A percentile compares a stretch with the other conserved stretches of the same genome.
phyloP scores from a whole-genome alignment of 306 rosid genomes.

The Begonia fuchsioides region DNA sequence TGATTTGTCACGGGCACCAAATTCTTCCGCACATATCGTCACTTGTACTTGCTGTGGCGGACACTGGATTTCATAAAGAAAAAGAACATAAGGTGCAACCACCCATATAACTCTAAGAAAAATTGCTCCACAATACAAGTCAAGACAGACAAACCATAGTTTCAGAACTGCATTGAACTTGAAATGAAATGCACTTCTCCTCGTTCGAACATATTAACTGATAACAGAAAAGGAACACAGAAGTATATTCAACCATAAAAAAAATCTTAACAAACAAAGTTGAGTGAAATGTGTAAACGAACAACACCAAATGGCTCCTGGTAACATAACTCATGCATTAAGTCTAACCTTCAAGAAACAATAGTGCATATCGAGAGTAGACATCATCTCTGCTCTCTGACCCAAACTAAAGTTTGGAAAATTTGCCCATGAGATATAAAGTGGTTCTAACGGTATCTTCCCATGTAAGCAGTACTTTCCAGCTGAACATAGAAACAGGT shows the following conservation, averaged over 20 bases:
- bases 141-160: slow-evolving; percentile 31
- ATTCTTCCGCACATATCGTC: slow-evolving; percentile 47
- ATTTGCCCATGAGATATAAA: slow-evolving; percentile 38
- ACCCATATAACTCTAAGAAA: slow-evolving; percentile 7
- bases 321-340: too few relatives aligned
- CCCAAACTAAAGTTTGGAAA: slow-evolving; percentile 44
- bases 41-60: slow-evolving; percentile 34
- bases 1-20: slow-evolving; percentile 47
- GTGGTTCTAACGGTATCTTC: slow-evolving; percentile 46
- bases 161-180: slow-evolving; percentile 28
- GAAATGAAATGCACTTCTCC: slow-evolving; percentile 40
- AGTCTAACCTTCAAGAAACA: slow-evolving; percentile 58
- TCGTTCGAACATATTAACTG: slow-evolving; percentile 46
- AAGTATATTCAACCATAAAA: not conserved
- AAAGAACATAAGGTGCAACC: too few relatives aligned
- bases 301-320: not conserved
- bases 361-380: slow-evolving; percentile 37
- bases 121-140: slow-evolving; percentile 4
- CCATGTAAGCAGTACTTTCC: slow-evolving; percentile 51
- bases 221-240: slow-evolving; percentile 11
- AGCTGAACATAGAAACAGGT: slow-evolving; percentile 28
- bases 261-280: too few relatives aligned
- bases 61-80: slow-evolving; percentile 19
- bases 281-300: not conserved
- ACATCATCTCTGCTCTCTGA: slow-evolving; percentile 43